Conservation (phyloP, 768 basidiomycete species). For the Hygrocybe coccinea region DNA sequence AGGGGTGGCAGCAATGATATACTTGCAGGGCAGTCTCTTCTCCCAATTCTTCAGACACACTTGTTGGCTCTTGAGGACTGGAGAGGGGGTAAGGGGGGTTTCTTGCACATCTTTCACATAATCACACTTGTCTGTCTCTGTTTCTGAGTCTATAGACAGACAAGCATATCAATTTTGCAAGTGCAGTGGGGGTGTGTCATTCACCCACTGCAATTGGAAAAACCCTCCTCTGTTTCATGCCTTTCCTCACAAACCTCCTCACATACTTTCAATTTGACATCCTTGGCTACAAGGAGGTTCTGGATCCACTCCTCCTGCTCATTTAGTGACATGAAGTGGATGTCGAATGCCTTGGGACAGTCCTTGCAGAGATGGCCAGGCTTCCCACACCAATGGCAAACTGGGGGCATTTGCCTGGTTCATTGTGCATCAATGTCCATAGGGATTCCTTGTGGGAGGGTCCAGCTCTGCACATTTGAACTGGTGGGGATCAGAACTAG, state of each 20-base stretch:
- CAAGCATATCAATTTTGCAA: neutral
- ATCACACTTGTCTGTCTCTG: neutral
- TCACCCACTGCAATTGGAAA: neutral
- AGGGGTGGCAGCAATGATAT: neutral
- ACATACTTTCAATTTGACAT: neutral
- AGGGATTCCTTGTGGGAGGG: neutral
- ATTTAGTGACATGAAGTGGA: neutral
- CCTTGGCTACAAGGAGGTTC: neutral
- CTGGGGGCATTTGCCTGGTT: neutral
- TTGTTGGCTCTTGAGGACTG: neutral
- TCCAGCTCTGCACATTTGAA: neutral
- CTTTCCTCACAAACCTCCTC: neutral
- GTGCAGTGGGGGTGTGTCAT: neutral
- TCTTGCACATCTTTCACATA: neutral
- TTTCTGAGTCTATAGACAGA: neutral
- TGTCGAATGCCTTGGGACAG: too few species aligned
- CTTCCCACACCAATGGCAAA: constrained; percentile 1
- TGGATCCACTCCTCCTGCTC: neutral
- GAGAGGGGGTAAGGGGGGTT: neutral
- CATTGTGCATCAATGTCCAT: neutral
- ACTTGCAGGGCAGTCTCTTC: neutral
- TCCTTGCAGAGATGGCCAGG: neutral
- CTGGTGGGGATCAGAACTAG: neutral
- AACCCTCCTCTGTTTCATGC: neutral
- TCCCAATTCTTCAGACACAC: neutral